A percentile compares a stretch with the other conserved stretches of the same genome.
Evolutionary conservation across 2,329 filamentous ascomycete genomes (phyloP).

Genomic region (Colletotrichum melonis): DNA sequence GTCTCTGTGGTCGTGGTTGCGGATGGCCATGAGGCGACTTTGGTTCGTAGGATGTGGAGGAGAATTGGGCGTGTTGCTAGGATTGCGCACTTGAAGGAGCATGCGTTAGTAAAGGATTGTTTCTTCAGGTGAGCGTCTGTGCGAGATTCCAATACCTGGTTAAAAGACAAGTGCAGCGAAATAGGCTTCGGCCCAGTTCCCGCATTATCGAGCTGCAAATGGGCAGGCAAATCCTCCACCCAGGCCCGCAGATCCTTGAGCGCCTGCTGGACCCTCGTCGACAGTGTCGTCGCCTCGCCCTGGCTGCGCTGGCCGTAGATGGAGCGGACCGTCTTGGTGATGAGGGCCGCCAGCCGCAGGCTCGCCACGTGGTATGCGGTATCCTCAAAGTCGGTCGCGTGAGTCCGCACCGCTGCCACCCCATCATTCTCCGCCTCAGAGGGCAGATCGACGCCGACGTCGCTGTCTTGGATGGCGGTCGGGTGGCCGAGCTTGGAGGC

Average conservation of each 20-base stretch:
- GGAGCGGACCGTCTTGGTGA: conserved; percentile 42
- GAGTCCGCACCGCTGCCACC: not conserved
- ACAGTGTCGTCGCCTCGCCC: conserved; percentile 41
- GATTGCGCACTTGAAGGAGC: conserved; percentile 43
- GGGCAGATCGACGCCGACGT: conserved; percentile 57
- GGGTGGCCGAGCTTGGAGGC: conserved; percentile 60
- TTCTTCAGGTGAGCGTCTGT: too few relatives aligned
- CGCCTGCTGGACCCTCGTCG: conserved; percentile 47
- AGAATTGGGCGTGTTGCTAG: conserved; percentile 48
- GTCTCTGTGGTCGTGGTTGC: conserved; percentile 33
- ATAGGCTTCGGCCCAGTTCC: conserved; percentile 42
- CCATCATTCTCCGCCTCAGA: conserved; percentile 38
- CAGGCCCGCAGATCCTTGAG: conserved; percentile 46
- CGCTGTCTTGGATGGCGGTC: conserved; percentile 59
- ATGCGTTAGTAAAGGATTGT: too few relatives aligned
- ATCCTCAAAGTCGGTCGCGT: conserved; percentile 44
- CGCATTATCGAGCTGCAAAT: conserved; percentile 43
- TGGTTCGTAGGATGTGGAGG: conserved; percentile 45
- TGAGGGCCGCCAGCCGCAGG: conserved; percentile 50
- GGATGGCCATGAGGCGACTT: conserved; percentile 37
- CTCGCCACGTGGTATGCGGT: conserved; percentile 46
- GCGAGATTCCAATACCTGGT: conserved; percentile 37
- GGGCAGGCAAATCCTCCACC: conserved; percentile 45
- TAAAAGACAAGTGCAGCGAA: conserved; percentile 48
- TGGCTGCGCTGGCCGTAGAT: conserved; percentile 45